Evolutionary conservation across 345 rosid genomes (phyloP).

Genomic region (Rhodomyrtus tomentosa): DNA sequence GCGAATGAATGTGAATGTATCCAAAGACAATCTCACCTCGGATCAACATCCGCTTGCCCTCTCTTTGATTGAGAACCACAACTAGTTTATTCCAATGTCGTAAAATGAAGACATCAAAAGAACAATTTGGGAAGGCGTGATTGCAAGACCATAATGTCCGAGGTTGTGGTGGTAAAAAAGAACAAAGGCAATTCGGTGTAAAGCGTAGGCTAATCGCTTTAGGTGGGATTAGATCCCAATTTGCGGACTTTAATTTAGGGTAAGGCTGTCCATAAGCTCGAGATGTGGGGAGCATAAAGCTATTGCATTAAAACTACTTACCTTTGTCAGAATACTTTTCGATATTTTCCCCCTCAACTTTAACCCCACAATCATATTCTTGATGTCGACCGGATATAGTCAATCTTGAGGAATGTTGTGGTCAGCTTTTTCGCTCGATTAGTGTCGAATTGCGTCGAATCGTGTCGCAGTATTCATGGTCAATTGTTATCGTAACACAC

Average conservation of each 20-base stretch:
- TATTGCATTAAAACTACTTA: neutral
- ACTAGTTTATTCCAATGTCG: neutral
- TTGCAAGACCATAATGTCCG: constrained; percentile 25
- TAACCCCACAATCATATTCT: neutral
- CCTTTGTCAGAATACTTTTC: neutral
- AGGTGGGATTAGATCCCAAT: neutral
- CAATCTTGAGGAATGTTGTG: neutral
- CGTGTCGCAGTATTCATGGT: neutral
- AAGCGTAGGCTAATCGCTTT: constrained; percentile 9
- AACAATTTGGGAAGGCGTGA: constrained; percentile 23
- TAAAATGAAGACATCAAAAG: neutral
- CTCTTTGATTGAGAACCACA: neutral
- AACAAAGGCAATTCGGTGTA: constrained; percentile 29
- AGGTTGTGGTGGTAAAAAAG: neutral
- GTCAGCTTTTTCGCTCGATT: neutral
- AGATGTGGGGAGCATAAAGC: neutral
- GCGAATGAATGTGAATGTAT: neutral
- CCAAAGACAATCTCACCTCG: neutral
- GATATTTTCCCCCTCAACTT: neutral
- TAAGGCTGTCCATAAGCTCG: neutral
- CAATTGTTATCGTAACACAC: neutral
- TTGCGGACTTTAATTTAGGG: neutral
- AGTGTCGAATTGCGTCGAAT: neutral
- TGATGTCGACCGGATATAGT: neutral
- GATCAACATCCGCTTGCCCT: neutral